Evolutionary conservation across 148 eudicot genomes (phyloP), one percentile per base, ranked within the genome.

Genomic region (Diospyros kaki): DNA sequence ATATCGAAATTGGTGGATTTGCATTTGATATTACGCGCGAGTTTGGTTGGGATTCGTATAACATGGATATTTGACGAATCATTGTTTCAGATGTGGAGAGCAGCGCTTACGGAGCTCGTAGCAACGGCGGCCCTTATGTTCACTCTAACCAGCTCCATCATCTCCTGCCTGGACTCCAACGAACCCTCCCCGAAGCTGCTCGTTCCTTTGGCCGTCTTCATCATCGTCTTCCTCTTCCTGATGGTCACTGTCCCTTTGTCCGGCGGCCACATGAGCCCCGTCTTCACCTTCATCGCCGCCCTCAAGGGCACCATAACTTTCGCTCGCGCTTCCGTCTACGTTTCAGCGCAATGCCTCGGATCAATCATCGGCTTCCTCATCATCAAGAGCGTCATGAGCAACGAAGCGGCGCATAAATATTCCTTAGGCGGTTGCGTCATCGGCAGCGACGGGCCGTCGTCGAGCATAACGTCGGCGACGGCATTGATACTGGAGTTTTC

Each of bases 231-330:
- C 39, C 14, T 73, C 67, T 60, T 73, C 28, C 69, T 76, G 38
- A 9, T 69, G 2, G 79, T 69, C 38, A 52, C 73, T 1, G 15
- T 76, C 28, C 68, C 74, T 15, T 66, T 77, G 42, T 51, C 70
- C 5, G 66, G 78, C 8, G 78, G 78, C 53, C 78, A 75, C 72
- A 75, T 67, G 72, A 75, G 48, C 63, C 72, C 78, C 39, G 71
- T 75, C 64, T 63, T 65, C 17, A 52, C 71, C 54, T 65, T 75
- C 52, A 54, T 66, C 15, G 70, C 70, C 1, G 71, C 71, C 50
- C 64, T 75, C 15, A 58, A 51, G 9, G 77, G 77, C 13, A 11
- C 67, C 56, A 75, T 58, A 54, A 55, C 78, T 6, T 12, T 18
- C 0, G 2, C 66, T 45, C 38, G 72, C 0, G 58, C 55, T 2